phyloP scores from a whole-genome alignment of 2,329 filamentous ascomycete species.

The Paraphoma sp. region DNA sequence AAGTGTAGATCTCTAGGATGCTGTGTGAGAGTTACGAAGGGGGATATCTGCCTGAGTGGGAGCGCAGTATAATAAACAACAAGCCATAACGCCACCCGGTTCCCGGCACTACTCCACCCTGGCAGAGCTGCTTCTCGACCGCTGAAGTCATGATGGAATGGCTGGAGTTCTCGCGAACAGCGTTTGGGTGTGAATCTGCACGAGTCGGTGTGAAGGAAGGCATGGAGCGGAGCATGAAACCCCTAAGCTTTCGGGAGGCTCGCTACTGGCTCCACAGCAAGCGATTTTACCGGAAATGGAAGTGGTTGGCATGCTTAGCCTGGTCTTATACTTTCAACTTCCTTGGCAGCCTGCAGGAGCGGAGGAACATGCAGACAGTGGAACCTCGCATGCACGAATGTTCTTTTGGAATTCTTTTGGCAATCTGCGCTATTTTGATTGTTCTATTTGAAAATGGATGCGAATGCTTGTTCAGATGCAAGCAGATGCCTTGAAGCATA shows the following conservation, averaged over 20 bases:
- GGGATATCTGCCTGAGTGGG: constrained; percentile 30
- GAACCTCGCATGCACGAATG: background rate
- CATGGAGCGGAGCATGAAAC: constrained; percentile 37
- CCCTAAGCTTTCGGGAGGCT: constrained; percentile 29
- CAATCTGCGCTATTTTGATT: background rate
- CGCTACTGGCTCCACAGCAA: constrained; percentile 11
- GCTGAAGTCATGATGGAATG: constrained; percentile 18
- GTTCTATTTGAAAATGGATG: background rate
- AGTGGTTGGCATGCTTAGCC: constrained; percentile 22
- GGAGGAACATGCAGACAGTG: constrained; percentile 10
- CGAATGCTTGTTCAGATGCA: constrained; percentile 1
- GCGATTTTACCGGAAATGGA: constrained; percentile 5
- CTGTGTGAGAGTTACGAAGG: constrained; percentile 32
- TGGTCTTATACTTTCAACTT: constrained; percentile 16
- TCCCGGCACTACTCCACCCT: constrained; percentile 20
- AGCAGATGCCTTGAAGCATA: background rate
- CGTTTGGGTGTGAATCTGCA: constrained; percentile 17
- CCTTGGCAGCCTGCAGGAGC: constrained; percentile 31
- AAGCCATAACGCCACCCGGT: constrained; percentile 24
- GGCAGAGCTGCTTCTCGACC: constrained; percentile 15
- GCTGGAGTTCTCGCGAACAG: constrained; percentile 13
- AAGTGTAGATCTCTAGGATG: constrained; percentile 24
- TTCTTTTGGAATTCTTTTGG: background rate
- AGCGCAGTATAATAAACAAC: constrained; percentile 41
- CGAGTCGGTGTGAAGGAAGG: constrained; percentile 16